These are phyloP conservation scores for Grosmannia huntii DNA, from an alignment of 2,329 filamentous ascomycete species.

Conservation along the genomic window DNA sequence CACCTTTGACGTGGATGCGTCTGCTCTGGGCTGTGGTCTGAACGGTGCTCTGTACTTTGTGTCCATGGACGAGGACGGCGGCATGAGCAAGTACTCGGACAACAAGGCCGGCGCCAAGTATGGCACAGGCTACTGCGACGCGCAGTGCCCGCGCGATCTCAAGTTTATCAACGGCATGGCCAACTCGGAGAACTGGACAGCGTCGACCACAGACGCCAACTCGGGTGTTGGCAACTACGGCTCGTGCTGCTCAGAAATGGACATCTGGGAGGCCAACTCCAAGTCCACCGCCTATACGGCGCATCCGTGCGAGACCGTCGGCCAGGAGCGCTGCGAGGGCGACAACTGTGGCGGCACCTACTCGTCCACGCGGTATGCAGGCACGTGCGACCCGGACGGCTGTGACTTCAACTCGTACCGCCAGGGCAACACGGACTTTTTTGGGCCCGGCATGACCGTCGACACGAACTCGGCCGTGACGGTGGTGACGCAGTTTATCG, in stretches of 20 bases:
- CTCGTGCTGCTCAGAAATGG: constrained; percentile 45
- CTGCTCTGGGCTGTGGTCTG: constrained; percentile 48
- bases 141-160: constrained; percentile 30
- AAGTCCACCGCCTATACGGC: constrained; percentile 46
- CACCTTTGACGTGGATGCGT: constrained; percentile 53
- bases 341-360: constrained; percentile 34
- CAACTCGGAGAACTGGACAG: constrained; percentile 28
- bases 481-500: constrained; percentile 49
- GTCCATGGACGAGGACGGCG: constrained; percentile 38
- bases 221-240: constrained; percentile 35
- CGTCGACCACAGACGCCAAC: constrained; percentile 37
- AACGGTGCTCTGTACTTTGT: constrained; percentile 47
- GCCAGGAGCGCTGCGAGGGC: constrained; percentile 27
- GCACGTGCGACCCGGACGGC: constrained; percentile 50
- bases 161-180: constrained; percentile 33
- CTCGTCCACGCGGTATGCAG: constrained; percentile 22
- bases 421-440: constrained; percentile 47
- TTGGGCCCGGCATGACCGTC: constrained; percentile 35
- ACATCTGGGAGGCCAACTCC: constrained; percentile 51
- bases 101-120: constrained; percentile 35
- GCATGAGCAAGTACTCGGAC: constrained; percentile 27
- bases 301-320: constrained; percentile 38
- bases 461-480: constrained; percentile 44
- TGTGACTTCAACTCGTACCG: constrained; percentile 56
- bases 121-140: constrained; percentile 39